Conservation (phyloP, 208 protist genomes). For the Acanthamoeba lenticulata region DNA sequence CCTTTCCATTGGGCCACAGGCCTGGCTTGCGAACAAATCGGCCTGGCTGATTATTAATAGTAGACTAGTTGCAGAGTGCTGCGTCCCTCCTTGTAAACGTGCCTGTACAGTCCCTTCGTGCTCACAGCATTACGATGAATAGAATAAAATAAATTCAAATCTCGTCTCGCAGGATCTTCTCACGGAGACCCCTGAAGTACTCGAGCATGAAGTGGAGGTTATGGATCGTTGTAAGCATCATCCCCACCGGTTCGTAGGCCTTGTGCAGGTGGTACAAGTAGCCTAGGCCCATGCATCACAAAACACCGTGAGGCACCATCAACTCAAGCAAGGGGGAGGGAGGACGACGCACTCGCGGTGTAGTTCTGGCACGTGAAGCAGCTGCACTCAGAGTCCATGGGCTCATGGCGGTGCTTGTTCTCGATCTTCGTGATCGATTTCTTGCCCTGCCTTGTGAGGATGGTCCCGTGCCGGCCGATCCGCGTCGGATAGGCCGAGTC, state of each 20-base stretch:
- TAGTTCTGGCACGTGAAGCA: constrained; percentile 45
- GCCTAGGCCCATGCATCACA: background rate
- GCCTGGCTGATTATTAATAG: too few relatives aligned
- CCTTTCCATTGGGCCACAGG: too few relatives aligned
- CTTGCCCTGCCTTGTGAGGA: constrained; percentile 53
- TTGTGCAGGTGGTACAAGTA: constrained; percentile 63
- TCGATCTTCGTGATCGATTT: constrained; percentile 55
- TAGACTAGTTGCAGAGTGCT: too few relatives aligned
- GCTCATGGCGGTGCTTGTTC: background rate
- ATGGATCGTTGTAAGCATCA: constrained; percentile 55
- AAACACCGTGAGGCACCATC: background rate
- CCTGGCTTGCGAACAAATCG: too few relatives aligned
- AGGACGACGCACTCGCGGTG: background rate
- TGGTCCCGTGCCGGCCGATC: constrained; percentile 61
- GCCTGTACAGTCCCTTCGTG: too few relatives aligned
- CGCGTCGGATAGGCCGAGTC: constrained; percentile 79
- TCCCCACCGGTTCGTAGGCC: constrained; percentile 33
- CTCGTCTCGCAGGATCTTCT: constrained; percentile 25
- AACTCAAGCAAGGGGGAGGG: background rate
- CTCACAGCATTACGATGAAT: too few relatives aligned
- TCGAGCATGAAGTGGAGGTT: constrained; percentile 66
- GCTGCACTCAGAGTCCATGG: constrained; percentile 50
- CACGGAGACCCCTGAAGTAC: background rate
- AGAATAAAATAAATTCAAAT: too few relatives aligned
- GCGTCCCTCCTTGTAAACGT: too few relatives aligned